Base-by-base conservation (phyloP, 768 basidiomycete genomes). In the Amanita rimosa region DNA sequence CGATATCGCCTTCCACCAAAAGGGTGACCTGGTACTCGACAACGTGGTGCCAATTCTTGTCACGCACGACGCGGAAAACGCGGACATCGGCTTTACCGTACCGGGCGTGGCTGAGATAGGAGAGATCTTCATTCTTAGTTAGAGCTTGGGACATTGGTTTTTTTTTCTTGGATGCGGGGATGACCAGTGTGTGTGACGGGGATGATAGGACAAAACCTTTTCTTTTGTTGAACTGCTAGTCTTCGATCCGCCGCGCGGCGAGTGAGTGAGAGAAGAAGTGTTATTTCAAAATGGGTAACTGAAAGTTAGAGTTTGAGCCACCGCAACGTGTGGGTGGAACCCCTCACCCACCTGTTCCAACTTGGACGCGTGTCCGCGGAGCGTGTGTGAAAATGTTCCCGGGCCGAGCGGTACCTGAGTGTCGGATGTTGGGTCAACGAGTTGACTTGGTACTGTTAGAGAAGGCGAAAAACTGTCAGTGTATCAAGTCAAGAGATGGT, bases 61-160 rank as follows among this genome's bases (percentile, higher is more conserved):
- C 75, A 8, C 91, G 74, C 17, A 94, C 89, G 48, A 95, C 75
- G 26, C 94, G 79, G 54, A 90, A 76, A 37, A 98, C 85, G 19
- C 91, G 77, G 13, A 98, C 78, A 54, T 84, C 81, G 64, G 90
- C 84, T 67, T 97, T 97, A 9, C 93, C 93, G 57, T 93, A 90
- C 21, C 79, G 77, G 1, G 87, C 83, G 26, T 64, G 53, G 21
- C 66, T 58, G 29, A 73, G 60, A n/a, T 57, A 52, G 8, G 60
- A 60, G 19, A 35, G 31, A n/a, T n/a, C n/a, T 31, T 6, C 31
- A 9, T 31, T 35, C 21, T 27, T 9, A 8, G n/a, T 42, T 3
- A 13, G 16, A 26, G 42, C 19, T 13, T 33, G 27, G n/a, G 38
- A 50, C 24, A 27, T n/a, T 33, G 6, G 16, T 13, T 24, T n/a